A percentile compares a stretch with the other conserved stretches of the same genome.
Conservation (phyloP, 2,329 filamentous ascomycete species). For the Polychaeton citri region DNA sequence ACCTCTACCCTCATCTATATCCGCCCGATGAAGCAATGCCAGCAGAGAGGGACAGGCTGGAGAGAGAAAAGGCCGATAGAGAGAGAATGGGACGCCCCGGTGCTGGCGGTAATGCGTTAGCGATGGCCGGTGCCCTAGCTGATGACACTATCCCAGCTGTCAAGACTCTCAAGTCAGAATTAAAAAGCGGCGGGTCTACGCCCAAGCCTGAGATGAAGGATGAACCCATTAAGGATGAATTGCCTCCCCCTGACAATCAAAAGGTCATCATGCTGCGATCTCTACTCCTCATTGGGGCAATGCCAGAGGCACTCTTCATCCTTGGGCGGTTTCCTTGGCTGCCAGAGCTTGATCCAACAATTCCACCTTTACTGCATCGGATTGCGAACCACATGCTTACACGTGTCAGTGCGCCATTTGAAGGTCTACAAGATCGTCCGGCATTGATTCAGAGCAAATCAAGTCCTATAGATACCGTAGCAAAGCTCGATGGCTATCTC, state of each 20-base stretch:
- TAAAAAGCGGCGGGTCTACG: conserved; percentile 27
- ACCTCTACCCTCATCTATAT: conserved; percentile 86
- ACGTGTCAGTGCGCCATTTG: conserved; percentile 50
- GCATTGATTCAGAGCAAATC: conserved; percentile 35
- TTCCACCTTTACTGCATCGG: conserved; percentile 70
- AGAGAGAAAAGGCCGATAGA: conserved; percentile 65
- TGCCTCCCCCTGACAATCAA: conserved; percentile 69
- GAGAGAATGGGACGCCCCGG: conserved; percentile 60
- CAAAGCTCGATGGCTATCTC: conserved; percentile 55
- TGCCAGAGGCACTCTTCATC: conserved; percentile 87
- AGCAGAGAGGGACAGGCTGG: conserved; percentile 51
- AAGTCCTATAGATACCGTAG: conserved; percentile 47
- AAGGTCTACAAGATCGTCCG: conserved; percentile 30
- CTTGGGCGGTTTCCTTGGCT: conserved; percentile 89
- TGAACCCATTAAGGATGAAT: conserved; percentile 35
- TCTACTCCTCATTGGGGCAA: conserved; percentile 75
- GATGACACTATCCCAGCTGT: conserved; percentile 58
- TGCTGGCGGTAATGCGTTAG: conserved; percentile 63
- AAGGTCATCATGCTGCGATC: conserved; percentile 77
- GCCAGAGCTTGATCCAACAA: conserved; percentile 67
- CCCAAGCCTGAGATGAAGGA: conserved; percentile 29
- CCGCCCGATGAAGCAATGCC: conserved; percentile 76
- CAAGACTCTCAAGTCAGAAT: conserved; percentile 32
- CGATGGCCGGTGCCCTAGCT: conserved; percentile 71
- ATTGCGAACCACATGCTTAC: conserved; percentile 71